Evolutionary conservation across 2,329 filamentous ascomycete species (phyloP), one percentile per base, ranked within the genome.

Genomic region (Neoarthrinium moseri): DNA sequence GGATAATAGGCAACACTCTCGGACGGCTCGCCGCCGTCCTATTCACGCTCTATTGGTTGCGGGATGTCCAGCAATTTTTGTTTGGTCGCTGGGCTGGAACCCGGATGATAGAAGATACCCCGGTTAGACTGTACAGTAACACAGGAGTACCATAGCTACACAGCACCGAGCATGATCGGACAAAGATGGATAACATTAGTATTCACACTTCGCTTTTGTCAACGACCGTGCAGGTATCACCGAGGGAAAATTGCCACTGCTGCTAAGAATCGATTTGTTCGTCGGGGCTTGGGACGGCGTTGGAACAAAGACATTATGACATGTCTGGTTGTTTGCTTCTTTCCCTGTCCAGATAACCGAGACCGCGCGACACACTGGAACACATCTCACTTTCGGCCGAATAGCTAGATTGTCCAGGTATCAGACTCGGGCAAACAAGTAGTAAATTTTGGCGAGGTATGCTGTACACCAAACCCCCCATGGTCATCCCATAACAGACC

Each of bases 41-140:
- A 22, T 50, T 51, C 57, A n/a, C n/a, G 49, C 49, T 52, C 48
- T 48, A 50, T 43, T 47, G 46, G 52, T 55, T 56, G 50, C 54
- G 56, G 53, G 55, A 57, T 56, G 47, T 46, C 54, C 51, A 58
- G 57, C 57, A 56, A 55, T 50, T 49, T 55, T 53, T 47, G 55
- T 59, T 60, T 47, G 47, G 55, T 52, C 50, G 54, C 61, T 59
- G 60, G 60, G 58, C 61, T 59, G 62, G 62, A 56, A 58, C 61
- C 61, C 60, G 58, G 53, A 60, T 56, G 57, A 62, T 63, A 64
- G 61, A 61, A 57, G 58, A 65, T 65, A 65, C 62, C 62, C 61
- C 53, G 54, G 46, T 62, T 64, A 64, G 61, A 64, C 58, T 63
- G 61, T 64, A 63, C 57, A 63, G 51, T 64, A 62, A 38, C 38